These are phyloP conservation scores for Hyphopichia buzzinii DNA, from an alignment of 1,139 yeast species.

Conservation along the genomic window DNA sequence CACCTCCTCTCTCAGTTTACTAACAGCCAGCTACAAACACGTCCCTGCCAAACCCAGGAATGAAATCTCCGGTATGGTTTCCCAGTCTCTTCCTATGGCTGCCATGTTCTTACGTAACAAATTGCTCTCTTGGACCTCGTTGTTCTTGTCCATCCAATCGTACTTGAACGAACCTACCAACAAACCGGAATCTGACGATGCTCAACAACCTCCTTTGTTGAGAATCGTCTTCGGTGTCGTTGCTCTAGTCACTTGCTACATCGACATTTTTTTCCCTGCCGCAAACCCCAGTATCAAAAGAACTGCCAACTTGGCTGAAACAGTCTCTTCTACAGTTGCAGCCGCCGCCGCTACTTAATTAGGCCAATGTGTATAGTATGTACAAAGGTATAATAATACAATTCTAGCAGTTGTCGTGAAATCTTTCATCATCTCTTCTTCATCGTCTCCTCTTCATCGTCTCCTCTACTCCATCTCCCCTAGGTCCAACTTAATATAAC, in stretches of 20 bases:
- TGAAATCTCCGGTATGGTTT: conserved; percentile 44
- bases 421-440: background rate
- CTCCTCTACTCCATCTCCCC: too few species aligned
- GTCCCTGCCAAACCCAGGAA: conserved; percentile 48
- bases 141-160: conserved; percentile 51
- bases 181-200: conserved; percentile 25
- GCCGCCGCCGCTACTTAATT: conserved; percentile 14
- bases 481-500: conserved; percentile 30
- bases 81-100: conserved; percentile 68
- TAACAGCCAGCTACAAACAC: conserved; percentile 41
- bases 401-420: background rate
- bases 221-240: conserved; percentile 46
- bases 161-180: conserved; percentile 49
- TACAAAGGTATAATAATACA: background rate
- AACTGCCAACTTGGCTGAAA: conserved; percentile 15
- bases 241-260: conserved; percentile 51
- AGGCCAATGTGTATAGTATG: background rate
- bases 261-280: conserved; percentile 46
- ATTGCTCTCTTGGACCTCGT: conserved; percentile 56
- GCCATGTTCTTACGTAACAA: conserved; percentile 59
- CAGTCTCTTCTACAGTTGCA: conserved; percentile 15
- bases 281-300: conserved; percentile 27
- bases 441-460: background rate
- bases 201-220: conserved; percentile 39
- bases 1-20: background rate